A percentile compares a stretch with the other conserved stretches of the same genome.
Conservation (phyloP, 2,329 filamentous ascomycete genomes). For the Chalaropsis thielavioides region DNA sequence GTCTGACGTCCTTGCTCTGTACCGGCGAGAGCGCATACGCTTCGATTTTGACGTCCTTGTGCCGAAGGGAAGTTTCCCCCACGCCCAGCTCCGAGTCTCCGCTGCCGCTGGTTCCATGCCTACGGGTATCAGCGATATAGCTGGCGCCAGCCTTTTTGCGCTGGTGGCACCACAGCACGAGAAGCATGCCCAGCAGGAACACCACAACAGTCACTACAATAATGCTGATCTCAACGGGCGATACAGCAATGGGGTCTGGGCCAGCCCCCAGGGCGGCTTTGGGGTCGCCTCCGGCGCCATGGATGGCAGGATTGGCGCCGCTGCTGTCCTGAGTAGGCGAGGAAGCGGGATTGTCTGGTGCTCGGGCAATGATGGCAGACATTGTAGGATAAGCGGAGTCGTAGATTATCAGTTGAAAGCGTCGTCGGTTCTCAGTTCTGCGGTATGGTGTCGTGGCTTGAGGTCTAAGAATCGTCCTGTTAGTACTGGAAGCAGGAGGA, state of each 20-base stretch:
- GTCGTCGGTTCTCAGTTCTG: neutral
- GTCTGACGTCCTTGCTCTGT: slow-evolving; percentile 7
- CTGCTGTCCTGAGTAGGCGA: slow-evolving; percentile 9
- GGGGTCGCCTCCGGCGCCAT: slow-evolving; percentile 16
- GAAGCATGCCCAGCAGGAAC: slow-evolving; percentile 13
- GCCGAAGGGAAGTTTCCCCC: slow-evolving; percentile 4
- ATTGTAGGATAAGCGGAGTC: neutral
- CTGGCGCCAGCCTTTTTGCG: slow-evolving; percentile 9
- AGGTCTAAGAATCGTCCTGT: neutral
- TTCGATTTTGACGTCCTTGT: slow-evolving; percentile 3
- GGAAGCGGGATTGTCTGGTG: neutral
- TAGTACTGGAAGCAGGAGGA: neutral
- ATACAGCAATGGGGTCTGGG: slow-evolving; percentile 11
- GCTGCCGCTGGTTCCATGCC: neutral
- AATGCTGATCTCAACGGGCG: slow-evolving; percentile 14
- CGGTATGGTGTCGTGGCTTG: neutral
- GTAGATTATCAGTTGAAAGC: neutral
- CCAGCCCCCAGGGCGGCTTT: slow-evolving; percentile 15
- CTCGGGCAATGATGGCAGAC: neutral
- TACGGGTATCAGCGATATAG: neutral
- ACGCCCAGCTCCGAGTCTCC: neutral
- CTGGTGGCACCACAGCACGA: slow-evolving; percentile 17
- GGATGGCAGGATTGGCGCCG: slow-evolving; percentile 16
- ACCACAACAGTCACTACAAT: slow-evolving; percentile 16
- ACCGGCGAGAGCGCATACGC: slow-evolving; percentile 3